Percentiles rank a stretch among this genome's conserved stretches.
Conservation (phyloP, 805 yeast species). For the Cyberlindnera mrakii region DNA sequence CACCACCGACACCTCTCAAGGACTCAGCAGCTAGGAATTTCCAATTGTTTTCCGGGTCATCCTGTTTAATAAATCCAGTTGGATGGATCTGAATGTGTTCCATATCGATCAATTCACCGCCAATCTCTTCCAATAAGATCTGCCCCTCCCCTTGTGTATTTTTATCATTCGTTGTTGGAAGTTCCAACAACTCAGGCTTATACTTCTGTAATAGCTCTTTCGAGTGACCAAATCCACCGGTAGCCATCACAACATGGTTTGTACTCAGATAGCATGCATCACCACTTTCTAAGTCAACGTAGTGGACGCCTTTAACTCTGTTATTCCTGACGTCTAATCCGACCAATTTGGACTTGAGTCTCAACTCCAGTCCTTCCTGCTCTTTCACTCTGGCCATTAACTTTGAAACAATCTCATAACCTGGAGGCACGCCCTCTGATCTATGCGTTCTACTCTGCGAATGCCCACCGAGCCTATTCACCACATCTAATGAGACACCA, state of each 20-base stretch:
- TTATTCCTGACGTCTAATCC: slow-evolving; percentile 26
- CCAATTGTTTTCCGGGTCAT: slow-evolving; percentile 35
- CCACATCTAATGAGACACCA: slow-evolving; percentile 55
- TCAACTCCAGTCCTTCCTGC: slow-evolving; percentile 29
- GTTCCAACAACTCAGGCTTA: slow-evolving; percentile 38
- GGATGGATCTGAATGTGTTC: slow-evolving; percentile 58
- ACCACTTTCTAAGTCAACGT: slow-evolving; percentile 26
- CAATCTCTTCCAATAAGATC: slow-evolving; percentile 37
- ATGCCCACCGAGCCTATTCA: slow-evolving; percentile 80
- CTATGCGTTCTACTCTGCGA: slow-evolving; percentile 77
- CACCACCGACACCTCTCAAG: slow-evolving; percentile 54
- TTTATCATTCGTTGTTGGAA: slow-evolving; percentile 53
- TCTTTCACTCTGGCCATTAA: slow-evolving; percentile 33
- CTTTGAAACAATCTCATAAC: slow-evolving; percentile 48
- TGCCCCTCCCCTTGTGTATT: slow-evolving; percentile 59
- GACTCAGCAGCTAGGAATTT: slow-evolving; percentile 58
- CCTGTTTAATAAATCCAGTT: slow-evolving; percentile 49
- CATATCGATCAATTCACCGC: slow-evolving; percentile 50
- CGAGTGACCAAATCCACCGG: slow-evolving; percentile 51
- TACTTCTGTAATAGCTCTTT: slow-evolving; percentile 33
- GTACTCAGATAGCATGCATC: slow-evolving; percentile 22
- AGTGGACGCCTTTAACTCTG: slow-evolving; percentile 37
- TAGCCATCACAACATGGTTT: slow-evolving; percentile 40
- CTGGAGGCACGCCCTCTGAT: slow-evolving; percentile 58
- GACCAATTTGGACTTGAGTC: slow-evolving; percentile 33